Base-by-base conservation (phyloP, 768 basidiomycete genomes). In the Cyclocybe cylindracea region DNA sequence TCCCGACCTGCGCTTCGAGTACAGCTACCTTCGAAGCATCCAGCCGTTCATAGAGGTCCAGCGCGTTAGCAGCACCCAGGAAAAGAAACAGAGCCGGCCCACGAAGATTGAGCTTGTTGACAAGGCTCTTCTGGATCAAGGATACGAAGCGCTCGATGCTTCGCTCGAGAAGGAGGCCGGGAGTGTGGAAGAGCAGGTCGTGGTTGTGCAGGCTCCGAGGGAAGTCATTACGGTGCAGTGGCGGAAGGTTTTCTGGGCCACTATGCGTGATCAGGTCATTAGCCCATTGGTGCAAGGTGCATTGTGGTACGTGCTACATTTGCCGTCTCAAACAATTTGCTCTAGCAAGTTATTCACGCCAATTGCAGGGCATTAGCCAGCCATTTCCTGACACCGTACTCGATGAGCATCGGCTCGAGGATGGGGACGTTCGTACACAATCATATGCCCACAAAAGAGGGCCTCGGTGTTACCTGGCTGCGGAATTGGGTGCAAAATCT, bases 1-100 rank as follows among this genome's bases (percentile, higher is more conserved):
- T 46, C 87, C 88, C 24, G 89, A 91, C 63, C 70, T 90, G 35
- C 86, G 89, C 24, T 89, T 89, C 70, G 89, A 91, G 62, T 78
- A 82, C 51, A 84, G 80, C 45, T 91, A 87, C 65, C 54, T 89
- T 50, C 78, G 76, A 55, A 86, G 83, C 56, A 75, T 89, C 54
- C 74, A 70, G 19, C 72, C 75, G 7, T 83, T 75, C 60, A 68
- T 84, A 44, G 73, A 79, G 45, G 61, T 85, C 43, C 68, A 66
- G 36, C 56, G 63, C n/a, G 46, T 61, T 24, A 46, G 10, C 10
- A 35, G 11, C 31, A 32, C 38, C 14, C 18, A 36, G 52, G 32
- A 19, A 8, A 52, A 34, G 24, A 24, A 24, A 24, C 24, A 24
- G 24, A 24, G 24, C 5, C 24, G 24, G 3, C 44, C 51, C 5